Percentiles rank a stretch among this genome's conserved stretches.
Conservation (phyloP, 2,329 filamentous ascomycete genomes). For the Epichloe amarillans region DNA sequence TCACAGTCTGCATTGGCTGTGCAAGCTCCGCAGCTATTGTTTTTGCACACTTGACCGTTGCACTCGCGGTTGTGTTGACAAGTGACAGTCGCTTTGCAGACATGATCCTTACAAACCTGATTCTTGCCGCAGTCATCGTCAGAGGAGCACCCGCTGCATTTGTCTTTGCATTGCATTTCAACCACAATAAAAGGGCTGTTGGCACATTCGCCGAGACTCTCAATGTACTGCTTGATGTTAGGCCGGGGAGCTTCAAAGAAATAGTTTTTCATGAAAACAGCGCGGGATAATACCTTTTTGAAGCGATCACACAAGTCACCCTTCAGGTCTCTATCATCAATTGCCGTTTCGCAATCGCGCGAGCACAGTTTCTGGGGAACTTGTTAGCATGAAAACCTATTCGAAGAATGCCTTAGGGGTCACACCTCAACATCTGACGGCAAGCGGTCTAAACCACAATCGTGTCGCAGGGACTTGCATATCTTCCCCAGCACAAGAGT, state of each 20-base stretch:
- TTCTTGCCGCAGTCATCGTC: constrained; percentile 4
- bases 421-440: constrained; percentile 4
- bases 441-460: constrained; percentile 2
- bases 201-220: constrained; percentile 6
- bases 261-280: no score
- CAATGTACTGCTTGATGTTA: constrained; percentile 1
- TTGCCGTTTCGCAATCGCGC: constrained; percentile 3
- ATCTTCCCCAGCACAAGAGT: constrained; percentile 5
- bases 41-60: constrained; percentile 5
- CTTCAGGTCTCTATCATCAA: constrained; percentile 2
- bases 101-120: constrained; percentile 1
- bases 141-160: constrained; percentile 1
- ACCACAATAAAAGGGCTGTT: not conserved
- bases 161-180: constrained; percentile 4
- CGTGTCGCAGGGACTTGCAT: constrained; percentile 3
- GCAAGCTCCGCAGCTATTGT: constrained; percentile 4
- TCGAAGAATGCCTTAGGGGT: not conserved
- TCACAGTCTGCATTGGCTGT: constrained; percentile 3
- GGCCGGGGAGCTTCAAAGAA: not conserved
- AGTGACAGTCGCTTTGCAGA: constrained; percentile 1
- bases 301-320: constrained; percentile 2
- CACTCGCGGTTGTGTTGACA: constrained; percentile 6
- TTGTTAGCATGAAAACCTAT: not conserved
- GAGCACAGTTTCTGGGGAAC: constrained; percentile 2
- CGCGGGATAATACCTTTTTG: constrained; percentile 2